These are phyloP conservation scores for Lactifluus subvellereus DNA, from an alignment of 768 basidiomycete species.

Conservation along the genomic window DNA sequence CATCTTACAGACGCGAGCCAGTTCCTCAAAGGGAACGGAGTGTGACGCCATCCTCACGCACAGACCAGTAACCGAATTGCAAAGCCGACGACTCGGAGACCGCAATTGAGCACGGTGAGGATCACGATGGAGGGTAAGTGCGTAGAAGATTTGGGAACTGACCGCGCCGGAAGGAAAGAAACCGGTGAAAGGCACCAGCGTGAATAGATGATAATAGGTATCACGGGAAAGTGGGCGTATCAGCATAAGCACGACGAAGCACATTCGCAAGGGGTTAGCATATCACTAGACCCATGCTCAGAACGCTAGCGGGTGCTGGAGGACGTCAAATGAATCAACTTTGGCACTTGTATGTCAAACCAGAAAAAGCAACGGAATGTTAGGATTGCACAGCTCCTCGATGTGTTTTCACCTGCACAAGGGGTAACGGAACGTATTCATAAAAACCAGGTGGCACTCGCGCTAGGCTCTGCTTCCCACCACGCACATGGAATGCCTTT, in stretches of 20 bases:
- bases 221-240: neutral
- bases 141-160: neutral
- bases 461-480: neutral
- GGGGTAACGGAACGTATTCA: slow-evolving; percentile 8
- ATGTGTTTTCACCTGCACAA: slow-evolving; percentile 8
- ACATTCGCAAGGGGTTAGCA: neutral
- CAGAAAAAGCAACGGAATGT: neutral
- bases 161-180: neutral
- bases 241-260: neutral
- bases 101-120: neutral
- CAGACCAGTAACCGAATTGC: neutral
- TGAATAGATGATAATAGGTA: neutral
- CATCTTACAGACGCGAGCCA: too few species aligned
- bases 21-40: too few species aligned
- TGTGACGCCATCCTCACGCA: too few species aligned
- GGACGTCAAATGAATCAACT: neutral
- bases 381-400: neutral
- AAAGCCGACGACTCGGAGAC: neutral
- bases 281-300: neutral
- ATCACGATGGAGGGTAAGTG: neutral
- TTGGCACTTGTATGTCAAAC: neutral
- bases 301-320: neutral
- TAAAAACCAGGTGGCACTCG: slow-evolving; percentile 5
- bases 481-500: slow-evolving; percentile 1
- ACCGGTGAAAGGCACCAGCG: neutral